phyloP scores from a whole-genome alignment of 2,329 filamentous ascomycete genomes.

The Apiospora kogelbergensis region DNA sequence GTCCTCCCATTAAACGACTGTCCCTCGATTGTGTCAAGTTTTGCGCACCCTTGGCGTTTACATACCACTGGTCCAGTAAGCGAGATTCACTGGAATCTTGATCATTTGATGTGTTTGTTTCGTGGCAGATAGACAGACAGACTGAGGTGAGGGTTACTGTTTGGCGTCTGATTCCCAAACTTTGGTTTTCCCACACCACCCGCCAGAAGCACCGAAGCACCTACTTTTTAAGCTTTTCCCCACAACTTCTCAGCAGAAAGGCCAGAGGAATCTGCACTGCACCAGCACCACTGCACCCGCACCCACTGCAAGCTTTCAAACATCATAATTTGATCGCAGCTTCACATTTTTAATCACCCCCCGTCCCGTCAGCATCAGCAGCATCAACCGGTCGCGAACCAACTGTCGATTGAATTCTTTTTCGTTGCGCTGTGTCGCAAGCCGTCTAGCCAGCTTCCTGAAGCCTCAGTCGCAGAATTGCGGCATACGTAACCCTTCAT shows the following conservation, averaged over 20 bases:
- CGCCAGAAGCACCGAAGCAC: background rate
- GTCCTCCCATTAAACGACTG: background rate
- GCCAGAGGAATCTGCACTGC: constrained; percentile 2
- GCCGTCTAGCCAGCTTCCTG: background rate
- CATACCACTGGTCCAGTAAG: background rate
- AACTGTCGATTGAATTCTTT: background rate
- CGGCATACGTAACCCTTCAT: constrained; percentile 5
- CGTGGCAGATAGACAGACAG: background rate
- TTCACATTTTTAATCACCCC: background rate
- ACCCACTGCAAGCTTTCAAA: background rate
- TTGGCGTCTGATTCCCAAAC: background rate
- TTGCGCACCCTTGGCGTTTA: background rate
- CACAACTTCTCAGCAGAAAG: constrained; percentile 6
- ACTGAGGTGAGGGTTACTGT: no score
- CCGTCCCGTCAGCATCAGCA: background rate
- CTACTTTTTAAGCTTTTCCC: constrained; percentile 8
- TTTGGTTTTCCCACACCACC: background rate
- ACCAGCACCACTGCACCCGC: background rate
- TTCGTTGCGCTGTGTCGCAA: constrained; percentile 2
- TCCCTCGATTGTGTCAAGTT: background rate
- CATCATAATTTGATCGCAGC: constrained; percentile 2
- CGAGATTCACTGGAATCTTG: background rate
- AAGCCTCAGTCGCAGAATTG: background rate
- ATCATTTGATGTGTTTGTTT: background rate
- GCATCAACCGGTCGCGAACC: background rate